These are phyloP conservation scores for Eimeria brunetti DNA, from an alignment of 169 alveolate species.

Conservation along the genomic window DNA sequence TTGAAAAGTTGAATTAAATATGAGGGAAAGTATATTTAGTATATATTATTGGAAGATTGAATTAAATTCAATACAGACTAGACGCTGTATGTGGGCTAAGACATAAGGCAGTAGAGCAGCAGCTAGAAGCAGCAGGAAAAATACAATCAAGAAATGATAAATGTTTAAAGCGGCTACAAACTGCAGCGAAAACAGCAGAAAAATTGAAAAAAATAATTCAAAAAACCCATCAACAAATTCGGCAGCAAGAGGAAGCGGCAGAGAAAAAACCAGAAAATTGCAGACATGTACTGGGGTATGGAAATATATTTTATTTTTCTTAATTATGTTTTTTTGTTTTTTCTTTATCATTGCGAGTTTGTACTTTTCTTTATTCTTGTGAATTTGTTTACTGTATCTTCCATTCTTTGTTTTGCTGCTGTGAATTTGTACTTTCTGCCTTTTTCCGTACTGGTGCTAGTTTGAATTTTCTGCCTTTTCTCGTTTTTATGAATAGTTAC, in stretches of 20 bases:
- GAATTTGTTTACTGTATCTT: too few relatives aligned
- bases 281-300: constrained; percentile 83
- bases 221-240: constrained; percentile 84
- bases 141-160: constrained; percentile 30
- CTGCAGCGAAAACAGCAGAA: constrained; percentile 13
- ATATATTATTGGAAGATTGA: too few relatives aligned
- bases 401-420: neutral
- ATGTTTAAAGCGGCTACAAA: constrained; percentile 48
- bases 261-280: constrained; percentile 85
- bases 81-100: constrained; percentile 50
- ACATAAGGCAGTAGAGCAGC: constrained; percentile 30
- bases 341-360: too few relatives aligned
- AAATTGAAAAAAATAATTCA: constrained; percentile 83
- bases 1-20: too few relatives aligned
- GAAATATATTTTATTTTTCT: neutral
- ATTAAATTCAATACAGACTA: constrained; percentile 6
- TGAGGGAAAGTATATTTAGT: too few relatives aligned
- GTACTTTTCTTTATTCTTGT: too few relatives aligned
- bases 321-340: too few relatives aligned
- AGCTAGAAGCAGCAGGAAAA: constrained; percentile 15
- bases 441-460: too few relatives aligned
- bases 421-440: neutral
- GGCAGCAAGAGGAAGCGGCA: constrained; percentile 81
- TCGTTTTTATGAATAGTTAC: neutral
- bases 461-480: too few relatives aligned